These are phyloP conservation scores for Nitzschia putrida DNA, from an alignment of 108 stramenopile genomes.

Conservation along the genomic window DNA sequence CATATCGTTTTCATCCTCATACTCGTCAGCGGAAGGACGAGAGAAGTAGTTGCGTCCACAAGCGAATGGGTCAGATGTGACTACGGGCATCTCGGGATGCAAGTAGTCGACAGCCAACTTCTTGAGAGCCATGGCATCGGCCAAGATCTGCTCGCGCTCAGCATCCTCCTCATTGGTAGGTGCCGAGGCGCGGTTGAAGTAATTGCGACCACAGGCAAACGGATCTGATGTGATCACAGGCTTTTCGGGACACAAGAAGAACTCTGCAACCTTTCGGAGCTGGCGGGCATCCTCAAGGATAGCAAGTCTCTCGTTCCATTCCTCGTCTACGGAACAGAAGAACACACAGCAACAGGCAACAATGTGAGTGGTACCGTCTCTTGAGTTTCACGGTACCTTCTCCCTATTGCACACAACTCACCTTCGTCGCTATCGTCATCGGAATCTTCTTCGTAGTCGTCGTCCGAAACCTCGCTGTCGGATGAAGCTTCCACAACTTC, in stretches of 20 bases:
- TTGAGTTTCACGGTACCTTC: too few relatives aligned
- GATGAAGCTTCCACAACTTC: conserved; percentile 11
- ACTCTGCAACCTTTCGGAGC: conserved; percentile 60
- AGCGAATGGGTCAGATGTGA: conserved; percentile 28
- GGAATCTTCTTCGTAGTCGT: conserved; percentile 49
- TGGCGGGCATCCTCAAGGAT: conserved; percentile 68
- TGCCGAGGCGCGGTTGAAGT: conserved; percentile 53
- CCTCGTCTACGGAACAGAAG: conserved; percentile 36
- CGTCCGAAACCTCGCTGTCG: conserved; percentile 24
- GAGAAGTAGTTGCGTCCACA: conserved; percentile 63
- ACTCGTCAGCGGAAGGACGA: conserved; percentile 47
- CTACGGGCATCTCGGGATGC: conserved; percentile 39
- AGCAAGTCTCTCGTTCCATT: conserved; percentile 65
- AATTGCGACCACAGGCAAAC: conserved; percentile 49
- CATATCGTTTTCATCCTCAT: conserved; percentile 42
- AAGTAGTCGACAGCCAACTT: conserved; percentile 36
- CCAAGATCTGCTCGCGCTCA: conserved; percentile 35
- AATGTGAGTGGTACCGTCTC: too few relatives aligned
- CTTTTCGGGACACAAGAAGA: conserved; percentile 63
- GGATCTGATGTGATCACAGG: conserved; percentile 44
- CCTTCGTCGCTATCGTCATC: conserved; percentile 54
- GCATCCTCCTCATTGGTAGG: conserved; percentile 35
- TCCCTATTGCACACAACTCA: not conserved
- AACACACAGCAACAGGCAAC: too few relatives aligned
- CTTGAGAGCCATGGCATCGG: conserved; percentile 40